Evolutionary conservation across 2,329 filamentous ascomycete genomes (phyloP).

Genomic region (Albophoma yamanashiensis): DNA sequence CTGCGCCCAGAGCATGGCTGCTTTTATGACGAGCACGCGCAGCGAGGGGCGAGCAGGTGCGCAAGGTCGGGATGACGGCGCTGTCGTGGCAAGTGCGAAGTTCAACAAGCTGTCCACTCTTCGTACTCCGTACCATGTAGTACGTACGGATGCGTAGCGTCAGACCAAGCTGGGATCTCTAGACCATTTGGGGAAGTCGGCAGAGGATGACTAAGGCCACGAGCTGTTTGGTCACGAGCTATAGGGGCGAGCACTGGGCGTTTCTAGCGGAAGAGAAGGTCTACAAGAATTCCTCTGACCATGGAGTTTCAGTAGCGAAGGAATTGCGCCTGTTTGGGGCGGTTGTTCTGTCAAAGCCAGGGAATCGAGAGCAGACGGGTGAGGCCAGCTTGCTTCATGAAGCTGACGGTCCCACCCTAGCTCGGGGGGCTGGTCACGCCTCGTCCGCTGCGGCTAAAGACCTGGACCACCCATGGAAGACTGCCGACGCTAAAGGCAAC

Average conservation of each 20-base stretch:
- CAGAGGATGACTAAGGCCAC: constrained; percentile 2
- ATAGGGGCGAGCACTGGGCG: not conserved
- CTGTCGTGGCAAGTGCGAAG: not conserved
- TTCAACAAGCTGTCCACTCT: constrained; percentile 9
- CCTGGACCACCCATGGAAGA: not conserved
- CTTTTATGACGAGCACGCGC: not conserved
- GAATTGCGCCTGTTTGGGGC: not conserved
- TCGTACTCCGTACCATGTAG: too few relatives aligned
- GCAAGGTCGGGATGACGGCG: not conserved
- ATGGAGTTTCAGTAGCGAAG: not conserved
- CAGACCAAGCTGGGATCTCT: not conserved
- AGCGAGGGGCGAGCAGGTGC: not conserved
- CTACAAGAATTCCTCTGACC: not conserved
- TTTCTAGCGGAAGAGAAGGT: not conserved
- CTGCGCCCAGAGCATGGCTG: constrained; percentile 18
- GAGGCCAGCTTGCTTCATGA: not conserved
- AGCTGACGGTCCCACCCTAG: not conserved
- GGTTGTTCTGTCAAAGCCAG: not conserved
- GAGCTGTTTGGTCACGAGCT: not conserved
- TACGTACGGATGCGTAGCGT: not conserved
- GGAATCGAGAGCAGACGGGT: not conserved
- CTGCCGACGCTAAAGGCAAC: not conserved
- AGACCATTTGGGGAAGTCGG: not conserved
- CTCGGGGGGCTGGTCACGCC: not conserved
- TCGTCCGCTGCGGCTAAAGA: not conserved